Evolutionary conservation across 495 filamentous ascomycete genomes (phyloP).

Genomic region (Glutinoglossum americanum): DNA sequence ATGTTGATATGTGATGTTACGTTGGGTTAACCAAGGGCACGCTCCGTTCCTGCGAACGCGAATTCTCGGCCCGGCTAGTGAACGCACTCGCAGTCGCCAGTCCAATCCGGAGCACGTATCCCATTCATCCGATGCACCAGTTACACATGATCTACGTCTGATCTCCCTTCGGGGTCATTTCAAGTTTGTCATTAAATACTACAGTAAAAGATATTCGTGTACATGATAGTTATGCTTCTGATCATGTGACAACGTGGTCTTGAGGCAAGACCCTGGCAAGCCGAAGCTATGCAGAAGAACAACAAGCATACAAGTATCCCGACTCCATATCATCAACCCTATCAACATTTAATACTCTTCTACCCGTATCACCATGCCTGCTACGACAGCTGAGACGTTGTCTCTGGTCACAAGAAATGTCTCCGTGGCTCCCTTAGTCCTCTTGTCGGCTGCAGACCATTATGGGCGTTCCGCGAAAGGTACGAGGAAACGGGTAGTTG

Average conservation of each 20-base stretch:
- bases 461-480: conserved; percentile 85
- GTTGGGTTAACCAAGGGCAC: not conserved
- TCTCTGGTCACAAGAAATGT: conserved; percentile 81
- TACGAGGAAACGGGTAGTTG: conserved; percentile 82
- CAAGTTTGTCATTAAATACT: not conserved
- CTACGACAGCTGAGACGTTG: conserved; percentile 86
- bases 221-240: not conserved
- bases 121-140: not conserved
- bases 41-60: not conserved
- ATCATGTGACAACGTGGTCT: not conserved
- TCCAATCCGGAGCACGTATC: not conserved
- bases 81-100: not conserved
- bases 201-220: not conserved
- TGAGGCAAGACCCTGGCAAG: not conserved
- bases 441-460: conserved; percentile 95
- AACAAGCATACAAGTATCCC: not conserved
- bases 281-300: not conserved
- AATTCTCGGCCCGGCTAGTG: not conserved
- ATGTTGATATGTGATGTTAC: not conserved
- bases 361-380: conserved; percentile 38
- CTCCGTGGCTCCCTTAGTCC: conserved; percentile 91
- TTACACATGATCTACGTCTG: not conserved
- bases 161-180: not conserved
- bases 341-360: not conserved
- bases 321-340: not conserved